phyloP scores from a whole-genome alignment of 192 early-diverging fungal species.

The Diversispora eburnea region DNA sequence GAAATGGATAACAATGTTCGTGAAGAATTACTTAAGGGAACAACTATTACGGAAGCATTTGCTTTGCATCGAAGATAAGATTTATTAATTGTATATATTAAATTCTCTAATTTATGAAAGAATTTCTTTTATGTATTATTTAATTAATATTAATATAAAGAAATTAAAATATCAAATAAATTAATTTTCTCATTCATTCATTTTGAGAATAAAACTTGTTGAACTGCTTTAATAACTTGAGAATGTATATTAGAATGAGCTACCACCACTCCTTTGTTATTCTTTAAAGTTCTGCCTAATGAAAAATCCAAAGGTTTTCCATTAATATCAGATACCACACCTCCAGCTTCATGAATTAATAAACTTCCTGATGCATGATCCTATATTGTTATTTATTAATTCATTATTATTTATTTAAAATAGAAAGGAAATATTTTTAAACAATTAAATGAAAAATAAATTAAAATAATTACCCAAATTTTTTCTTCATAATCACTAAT shows the following conservation, averaged over 20 bases:
- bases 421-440: neutral
- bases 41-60: slow-evolving; percentile 47
- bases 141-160: too few species aligned
- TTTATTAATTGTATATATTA: too few species aligned
- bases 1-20: slow-evolving; percentile 51
- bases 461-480: slow-evolving; percentile 87
- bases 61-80: slow-evolving; percentile 38
- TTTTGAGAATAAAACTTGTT: slow-evolving; percentile 41
- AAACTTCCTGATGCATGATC: slow-evolving; percentile 94
- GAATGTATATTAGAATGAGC: slow-evolving; percentile 70
- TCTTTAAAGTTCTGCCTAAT: slow-evolving; percentile 71
- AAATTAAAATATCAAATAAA: too few species aligned
- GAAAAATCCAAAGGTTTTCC: slow-evolving; percentile 90
- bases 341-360: slow-evolving; percentile 91
- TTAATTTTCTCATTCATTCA: too few species aligned
- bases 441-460: too few species aligned
- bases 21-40: slow-evolving; percentile 45
- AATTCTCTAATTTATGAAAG: too few species aligned
- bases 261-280: slow-evolving; percentile 90
- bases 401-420: neutral
- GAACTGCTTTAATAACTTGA: slow-evolving; percentile 75
- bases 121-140: too few species aligned
- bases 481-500: slow-evolving; percentile 86
- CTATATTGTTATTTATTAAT: slow-evolving; percentile 33
- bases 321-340: slow-evolving; percentile 76